Percentiles rank a stretch among this genome's conserved stretches.
These are phyloP conservation scores for Ascochyta fabae DNA, from an alignment of 2,329 filamentous ascomycete species.

Conservation along the genomic window DNA sequence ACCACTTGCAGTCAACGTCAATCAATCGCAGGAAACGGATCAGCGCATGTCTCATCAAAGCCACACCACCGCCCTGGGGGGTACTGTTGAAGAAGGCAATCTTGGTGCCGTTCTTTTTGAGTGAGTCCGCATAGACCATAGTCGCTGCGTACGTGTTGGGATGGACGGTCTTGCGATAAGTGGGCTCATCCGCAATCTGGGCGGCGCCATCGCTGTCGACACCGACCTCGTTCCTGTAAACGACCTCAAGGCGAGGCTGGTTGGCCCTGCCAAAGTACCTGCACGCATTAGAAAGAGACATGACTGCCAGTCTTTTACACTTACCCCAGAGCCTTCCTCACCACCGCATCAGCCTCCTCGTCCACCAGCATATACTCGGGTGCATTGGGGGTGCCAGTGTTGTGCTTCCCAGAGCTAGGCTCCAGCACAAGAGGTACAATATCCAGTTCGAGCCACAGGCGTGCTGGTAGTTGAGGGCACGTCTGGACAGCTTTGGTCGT, in stretches of 20 bases:
- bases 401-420: slow-evolving; percentile 20
- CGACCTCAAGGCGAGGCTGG: slow-evolving; percentile 70
- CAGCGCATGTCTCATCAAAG: slow-evolving; percentile 80
- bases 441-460: slow-evolving; percentile 78
- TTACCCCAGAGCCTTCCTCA: slow-evolving; percentile 77
- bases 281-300: background rate
- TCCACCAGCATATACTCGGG: slow-evolving; percentile 69
- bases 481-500: slow-evolving; percentile 64
- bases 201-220: slow-evolving; percentile 72
- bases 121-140: slow-evolving; percentile 66
- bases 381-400: slow-evolving; percentile 6
- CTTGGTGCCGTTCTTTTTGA: slow-evolving; percentile 69
- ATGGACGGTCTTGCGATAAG: slow-evolving; percentile 68
- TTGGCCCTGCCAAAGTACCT: slow-evolving; percentile 72
- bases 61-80: slow-evolving; percentile 82
- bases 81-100: slow-evolving; percentile 82
- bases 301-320: slow-evolving; percentile 32
- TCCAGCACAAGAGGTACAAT: slow-evolving; percentile 72
- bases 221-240: slow-evolving; percentile 71
- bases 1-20: slow-evolving; percentile 77
- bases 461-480: slow-evolving; percentile 70
- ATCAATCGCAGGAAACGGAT: slow-evolving; percentile 72
- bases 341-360: slow-evolving; percentile 82
- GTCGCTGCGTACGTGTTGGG: slow-evolving; percentile 70
- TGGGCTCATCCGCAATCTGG: slow-evolving; percentile 62